Evolutionary conservation across 164 flowering plant species (phyloP).

Genomic region (Vitis vinifera): ASM3070453v1 NC_081806.1:14848501-14849000

Average conservation of each 20-base stretch:
- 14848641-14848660: slow-evolving; percentile 23
- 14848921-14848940: slow-evolving; percentile 13
- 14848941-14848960: slow-evolving; percentile 22
- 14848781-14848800: slow-evolving; percentile 20
- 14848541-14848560: too few relatives aligned
- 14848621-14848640: slow-evolving; percentile 13
- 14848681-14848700: slow-evolving; percentile 25
- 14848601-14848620: neutral
- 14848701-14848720: slow-evolving; percentile 29
- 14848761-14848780: slow-evolving; percentile 24
- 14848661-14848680: slow-evolving; percentile 15
- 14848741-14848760: slow-evolving; percentile 13
- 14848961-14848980: slow-evolving; percentile 21
- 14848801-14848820: slow-evolving; percentile 9
- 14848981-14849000: slow-evolving; percentile 25
- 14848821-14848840: slow-evolving; percentile 28
- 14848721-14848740: neutral
- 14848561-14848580: too few relatives aligned
- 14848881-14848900: slow-evolving; percentile 30
- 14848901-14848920: slow-evolving; percentile 30
- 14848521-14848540: too few relatives aligned
- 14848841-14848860: slow-evolving; percentile 20
- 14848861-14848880: slow-evolving; percentile 25
- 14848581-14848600: too few relatives aligned
- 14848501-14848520: too few relatives aligned